A percentile compares a stretch with the other conserved stretches of the same genome.
Conservation (phyloP, 371 early-diverging fungal genomes). For the Rhizopus microsporus region DNA sequence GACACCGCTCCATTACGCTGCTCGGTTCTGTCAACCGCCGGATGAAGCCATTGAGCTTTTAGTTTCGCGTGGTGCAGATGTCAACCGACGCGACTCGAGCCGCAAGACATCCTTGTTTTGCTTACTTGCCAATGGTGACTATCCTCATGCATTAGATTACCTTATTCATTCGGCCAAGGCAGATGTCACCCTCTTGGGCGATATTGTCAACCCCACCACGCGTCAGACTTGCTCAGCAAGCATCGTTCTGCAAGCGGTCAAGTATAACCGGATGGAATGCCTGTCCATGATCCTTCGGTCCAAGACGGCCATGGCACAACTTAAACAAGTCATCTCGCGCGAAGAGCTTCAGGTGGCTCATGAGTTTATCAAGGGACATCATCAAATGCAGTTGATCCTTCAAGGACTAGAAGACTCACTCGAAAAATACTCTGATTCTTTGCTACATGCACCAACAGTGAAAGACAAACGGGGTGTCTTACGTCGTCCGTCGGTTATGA, state of each 20-base stretch:
- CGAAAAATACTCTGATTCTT: conserved; percentile 7
- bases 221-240: conserved; percentile 17
- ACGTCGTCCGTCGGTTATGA: conserved; percentile 6
- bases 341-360: conserved; percentile 3
- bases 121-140: conserved; percentile 34
- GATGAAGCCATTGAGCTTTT: conserved; percentile 25
- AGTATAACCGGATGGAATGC: conserved; percentile 25
- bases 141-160: conserved; percentile 12
- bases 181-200: conserved; percentile 19
- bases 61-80: conserved; percentile 46
- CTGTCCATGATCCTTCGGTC: conserved; percentile 14
- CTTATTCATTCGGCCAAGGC: conserved; percentile 21
- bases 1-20: conserved; percentile 77
- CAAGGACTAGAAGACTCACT: conserved; percentile 19
- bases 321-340: neutral
- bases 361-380: conserved; percentile 11
- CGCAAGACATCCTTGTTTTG: conserved; percentile 39
- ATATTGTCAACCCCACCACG: conserved; percentile 14
- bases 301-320: conserved; percentile 6
- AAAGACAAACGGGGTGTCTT: neutral
- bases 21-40: conserved; percentile 51
- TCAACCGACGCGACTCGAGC: conserved; percentile 41
- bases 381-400: conserved; percentile 5
- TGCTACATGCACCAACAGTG: conserved; percentile 3
- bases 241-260: conserved; percentile 24